Evolutionary conservation across 129 eudicot genomes (phyloP), one percentile per base, ranked within the genome.

Genomic region (Kitagawia praeruptora): DNA sequence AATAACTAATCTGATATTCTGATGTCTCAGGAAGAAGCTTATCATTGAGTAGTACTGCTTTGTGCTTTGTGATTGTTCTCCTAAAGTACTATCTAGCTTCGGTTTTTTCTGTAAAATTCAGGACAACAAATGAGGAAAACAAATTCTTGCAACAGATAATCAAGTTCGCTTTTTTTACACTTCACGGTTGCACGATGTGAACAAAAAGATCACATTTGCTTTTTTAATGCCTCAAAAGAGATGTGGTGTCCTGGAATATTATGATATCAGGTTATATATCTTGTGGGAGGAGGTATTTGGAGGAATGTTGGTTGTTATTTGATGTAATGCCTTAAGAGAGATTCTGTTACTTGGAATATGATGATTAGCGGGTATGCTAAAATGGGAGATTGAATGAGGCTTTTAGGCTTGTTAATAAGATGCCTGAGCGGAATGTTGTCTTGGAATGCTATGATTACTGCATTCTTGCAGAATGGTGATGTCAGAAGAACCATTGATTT

Each of bases 391-490:
- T 67, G 73, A 18, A 67, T 67, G 73, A 67, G 40, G 73, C 73
- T 67, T 67, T 31, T 67, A 27, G 73, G 9, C 73, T 67, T 67
- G 31, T 67, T 67, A 67, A 31, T 67, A 67, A 13, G 37, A 67
- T 67, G 73, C 42, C 42, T 31, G 73, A 67, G 42, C 73, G 73
- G 73, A 67, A 67, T 67, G 73, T 31, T 31, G 73, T 67, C 73
- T 8, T 67, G 92, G 89, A 86, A 86, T 72, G 87, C 89, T 1
- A 78, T 86, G 63, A 78, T 88, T 73, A 75, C 82, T 31, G 92
- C 89, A 39, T 86, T 84, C 70, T 76, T 88, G 38, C 83, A 82
- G 39, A 88, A 86, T 75, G 89, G 89, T 21, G 82, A 84, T 25
- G 86, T 87, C 69, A 78, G 18, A 58, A 82, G 75, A 31, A 89